These are phyloP conservation scores for Phytophthora hybrid DNA, from an alignment of 352 stramenopile genomes.

Conservation along the genomic window DNA sequence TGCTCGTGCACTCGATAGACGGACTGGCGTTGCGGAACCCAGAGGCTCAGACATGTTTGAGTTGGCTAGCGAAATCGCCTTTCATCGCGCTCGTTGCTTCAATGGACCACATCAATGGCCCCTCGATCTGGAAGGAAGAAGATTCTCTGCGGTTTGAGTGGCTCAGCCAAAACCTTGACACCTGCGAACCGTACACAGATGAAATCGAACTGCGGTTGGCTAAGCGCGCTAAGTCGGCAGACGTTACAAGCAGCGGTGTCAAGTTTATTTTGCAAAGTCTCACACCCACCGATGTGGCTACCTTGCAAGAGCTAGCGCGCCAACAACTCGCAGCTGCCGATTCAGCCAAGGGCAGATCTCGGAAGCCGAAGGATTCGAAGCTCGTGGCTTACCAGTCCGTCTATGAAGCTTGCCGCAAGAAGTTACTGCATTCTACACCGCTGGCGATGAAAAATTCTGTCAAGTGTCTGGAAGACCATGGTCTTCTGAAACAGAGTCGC, in stretches of 20 bases:
- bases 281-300: conserved; percentile 63
- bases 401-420: conserved; percentile 59
- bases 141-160: conserved; percentile 63
- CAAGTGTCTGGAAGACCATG: conserved; percentile 69
- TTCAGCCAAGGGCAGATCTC: conserved; percentile 6
- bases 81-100: conserved; percentile 59
- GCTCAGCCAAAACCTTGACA: conserved; percentile 56
- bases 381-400: conserved; percentile 55
- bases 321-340: conserved; percentile 42
- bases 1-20: conserved; percentile 70
- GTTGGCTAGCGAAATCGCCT: conserved; percentile 51
- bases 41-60: conserved; percentile 61
- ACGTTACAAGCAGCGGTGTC: conserved; percentile 53
- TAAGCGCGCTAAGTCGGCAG: conserved; percentile 36
- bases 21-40: conserved; percentile 49
- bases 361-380: conserved; percentile 25
- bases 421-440: conserved; percentile 56
- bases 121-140: conserved; percentile 64
- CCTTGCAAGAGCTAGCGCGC: conserved; percentile 51
- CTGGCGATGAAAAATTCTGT: conserved; percentile 74
- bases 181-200: conserved; percentile 51
- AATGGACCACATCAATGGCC: conserved; percentile 67
- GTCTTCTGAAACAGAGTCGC: conserved; percentile 50
- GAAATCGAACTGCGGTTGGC: conserved; percentile 53
- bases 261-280: conserved; percentile 76